A percentile compares a stretch with the other conserved stretches of the same genome.
phyloP scores from a whole-genome alignment of 1,139 yeast species.

The Geotrichum citri-aurantii region DNA sequence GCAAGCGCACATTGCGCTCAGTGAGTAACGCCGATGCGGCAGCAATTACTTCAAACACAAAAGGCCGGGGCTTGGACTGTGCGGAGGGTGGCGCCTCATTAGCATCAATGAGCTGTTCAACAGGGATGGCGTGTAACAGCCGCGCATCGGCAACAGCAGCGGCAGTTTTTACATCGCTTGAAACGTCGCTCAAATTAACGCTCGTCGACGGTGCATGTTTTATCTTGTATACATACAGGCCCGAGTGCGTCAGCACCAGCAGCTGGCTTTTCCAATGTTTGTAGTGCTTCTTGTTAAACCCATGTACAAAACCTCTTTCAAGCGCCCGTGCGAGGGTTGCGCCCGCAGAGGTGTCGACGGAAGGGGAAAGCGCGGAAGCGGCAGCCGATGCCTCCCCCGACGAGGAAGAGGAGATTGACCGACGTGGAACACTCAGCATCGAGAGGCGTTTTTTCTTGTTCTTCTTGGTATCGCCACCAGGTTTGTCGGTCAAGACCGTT shows the following conservation, averaged over 20 bases:
- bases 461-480: no score
- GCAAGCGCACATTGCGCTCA: slow-evolving; percentile 34
- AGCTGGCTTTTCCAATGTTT: background rate
- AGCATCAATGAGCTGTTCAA: background rate
- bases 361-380: background rate
- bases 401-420: background rate
- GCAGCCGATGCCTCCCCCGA: no score
- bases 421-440: background rate
- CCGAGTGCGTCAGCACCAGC: background rate
- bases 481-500: no score
- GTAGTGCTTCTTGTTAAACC: background rate
- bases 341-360: background rate
- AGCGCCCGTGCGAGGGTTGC: background rate
- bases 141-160: background rate
- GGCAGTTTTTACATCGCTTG: background rate
- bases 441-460: background rate
- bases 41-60: slow-evolving; percentile 37
- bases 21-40: slow-evolving; percentile 26
- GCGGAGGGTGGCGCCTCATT: background rate
- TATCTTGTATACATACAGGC: background rate
- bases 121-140: background rate
- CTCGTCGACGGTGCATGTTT: background rate
- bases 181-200: no score
- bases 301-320: background rate
- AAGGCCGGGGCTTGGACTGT: background rate